Evolutionary conservation across 176 grass and related monocot genomes (phyloP).

Genomic region (Lolium multiflorum): DNA sequence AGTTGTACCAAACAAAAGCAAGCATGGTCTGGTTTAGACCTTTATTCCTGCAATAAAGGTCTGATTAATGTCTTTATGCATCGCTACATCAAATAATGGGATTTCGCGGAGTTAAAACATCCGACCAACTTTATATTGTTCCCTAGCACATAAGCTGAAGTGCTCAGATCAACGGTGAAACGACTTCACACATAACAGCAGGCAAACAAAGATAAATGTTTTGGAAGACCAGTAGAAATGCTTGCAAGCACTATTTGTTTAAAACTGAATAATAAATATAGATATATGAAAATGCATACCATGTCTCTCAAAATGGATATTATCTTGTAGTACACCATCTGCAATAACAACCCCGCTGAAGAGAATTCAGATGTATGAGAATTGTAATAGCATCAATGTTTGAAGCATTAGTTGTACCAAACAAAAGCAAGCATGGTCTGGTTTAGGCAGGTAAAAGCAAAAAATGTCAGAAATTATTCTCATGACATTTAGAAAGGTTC

Average conservation of each 20-base stretch:
- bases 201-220: neutral
- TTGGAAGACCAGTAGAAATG: neutral
- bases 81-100: neutral
- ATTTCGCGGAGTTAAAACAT: neutral
- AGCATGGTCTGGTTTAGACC: constrained; percentile 9
- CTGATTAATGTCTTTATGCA: neutral
- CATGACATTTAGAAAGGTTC: neutral
- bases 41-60: neutral
- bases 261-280: constrained; percentile 20
- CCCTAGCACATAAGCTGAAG: neutral
- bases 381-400: neutral
- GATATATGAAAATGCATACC: constrained; percentile 61
- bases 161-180: neutral
- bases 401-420: constrained; percentile 21
- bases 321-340: constrained; percentile 86
- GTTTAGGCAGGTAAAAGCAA: constrained; percentile 22
- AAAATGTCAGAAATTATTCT: neutral
- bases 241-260: neutral
- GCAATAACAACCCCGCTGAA: constrained; percentile 96
- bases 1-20: constrained; percentile 15
- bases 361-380: constrained; percentile 47
- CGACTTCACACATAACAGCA: neutral
- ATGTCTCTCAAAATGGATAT: constrained; percentile 85
- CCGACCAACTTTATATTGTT: neutral
- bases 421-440: constrained; percentile 23